phyloP scores from a whole-genome alignment of 345 rosid genomes.

The Dimocarpus longan region DNA sequence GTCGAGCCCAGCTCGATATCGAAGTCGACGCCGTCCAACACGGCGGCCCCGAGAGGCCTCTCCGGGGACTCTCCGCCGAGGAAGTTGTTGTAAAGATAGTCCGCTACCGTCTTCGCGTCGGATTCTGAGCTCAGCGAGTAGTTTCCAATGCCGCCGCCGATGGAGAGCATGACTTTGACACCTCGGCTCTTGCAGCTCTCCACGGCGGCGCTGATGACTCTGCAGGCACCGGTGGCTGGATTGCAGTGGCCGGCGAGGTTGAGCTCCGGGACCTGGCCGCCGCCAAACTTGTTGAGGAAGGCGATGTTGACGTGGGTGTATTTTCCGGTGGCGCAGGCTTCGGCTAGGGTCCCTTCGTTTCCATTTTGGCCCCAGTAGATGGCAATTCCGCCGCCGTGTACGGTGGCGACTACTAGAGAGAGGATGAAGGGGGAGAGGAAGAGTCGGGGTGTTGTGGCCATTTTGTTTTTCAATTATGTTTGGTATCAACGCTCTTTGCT shows the following conservation, averaged over 20 bases:
- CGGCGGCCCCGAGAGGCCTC: conserved; percentile 56
- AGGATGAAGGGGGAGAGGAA: conserved; percentile 23
- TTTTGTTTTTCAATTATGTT: not conserved
- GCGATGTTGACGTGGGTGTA: conserved; percentile 54
- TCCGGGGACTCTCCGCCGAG: conserved; percentile 45
- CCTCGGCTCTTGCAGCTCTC: conserved; percentile 47
- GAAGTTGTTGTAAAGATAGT: conserved; percentile 47
- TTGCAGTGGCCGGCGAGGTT: conserved; percentile 69
- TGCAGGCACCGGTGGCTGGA: conserved; percentile 44
- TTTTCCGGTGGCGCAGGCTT: conserved; percentile 49
- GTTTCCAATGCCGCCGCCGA: conserved; percentile 55
- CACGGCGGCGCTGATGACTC: conserved; percentile 36
- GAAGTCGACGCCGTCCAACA: conserved; percentile 62
- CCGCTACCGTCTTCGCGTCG: conserved; percentile 47
- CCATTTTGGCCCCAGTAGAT: conserved; percentile 65
- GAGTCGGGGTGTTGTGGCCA: conserved; percentile 22
- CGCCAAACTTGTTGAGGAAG: conserved; percentile 57
- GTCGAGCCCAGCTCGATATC: conserved; percentile 49
- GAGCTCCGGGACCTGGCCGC: conserved; percentile 44
- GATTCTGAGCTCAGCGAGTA: conserved; percentile 47
- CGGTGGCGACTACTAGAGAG: conserved; percentile 1
- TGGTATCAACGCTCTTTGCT: not conserved
- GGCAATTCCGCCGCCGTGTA: conserved; percentile 35
- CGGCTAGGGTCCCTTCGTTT: conserved; percentile 49
- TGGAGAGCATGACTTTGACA: conserved; percentile 60